Evolutionary conservation across 495 filamentous ascomycete species (phyloP), one percentile per base, ranked within the genome.

Genomic region (Thermochaetoides thermophila): DNA sequence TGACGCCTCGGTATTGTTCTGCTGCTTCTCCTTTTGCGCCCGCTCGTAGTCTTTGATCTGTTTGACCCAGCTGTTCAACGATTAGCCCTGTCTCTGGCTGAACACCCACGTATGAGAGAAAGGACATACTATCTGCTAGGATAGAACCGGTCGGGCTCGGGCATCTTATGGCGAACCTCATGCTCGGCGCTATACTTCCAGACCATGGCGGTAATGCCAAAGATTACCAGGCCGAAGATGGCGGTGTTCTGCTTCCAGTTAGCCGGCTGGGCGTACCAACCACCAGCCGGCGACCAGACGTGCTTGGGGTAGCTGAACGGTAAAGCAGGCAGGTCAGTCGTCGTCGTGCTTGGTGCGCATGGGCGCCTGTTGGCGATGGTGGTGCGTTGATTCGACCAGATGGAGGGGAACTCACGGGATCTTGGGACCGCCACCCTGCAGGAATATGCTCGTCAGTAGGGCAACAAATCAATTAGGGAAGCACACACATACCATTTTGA

Each of bases 171-270:
- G 40, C 87, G 72, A 44, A 70, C 52, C 55, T 97, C 89, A 31
- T 71, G 63, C 42, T 92, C 76, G 29, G 85, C 86, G 57, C 85
- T 92, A 38, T 85, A 47, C 42, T 72, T 85, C 68, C 73, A 95
- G 26, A 67, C 69, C 31, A 81, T 45, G 19, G 75, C 81, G 13
- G 72, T 71, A 45, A 94, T 71, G 31, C 81, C 78, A 44, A 84
- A 43, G 29, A 94, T 69, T 31, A 78, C 73, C 2, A 63, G 64
- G 31, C 69, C 66, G 62, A 84, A 74, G 36, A 93, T 64, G n/a
- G 81, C 82, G 7, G 89, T 97, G 62, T 97, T 97, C 24, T 62
- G 53, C 57, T 78, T 91, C 91, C 91, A 97, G 68, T 97, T 97
- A 42, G 64, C 63, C 7, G 89, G 89, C 55, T 84, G 87, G 19